phyloP scores from a whole-genome alignment of 139 green algal species.

The Eudorina sp. region DNA sequence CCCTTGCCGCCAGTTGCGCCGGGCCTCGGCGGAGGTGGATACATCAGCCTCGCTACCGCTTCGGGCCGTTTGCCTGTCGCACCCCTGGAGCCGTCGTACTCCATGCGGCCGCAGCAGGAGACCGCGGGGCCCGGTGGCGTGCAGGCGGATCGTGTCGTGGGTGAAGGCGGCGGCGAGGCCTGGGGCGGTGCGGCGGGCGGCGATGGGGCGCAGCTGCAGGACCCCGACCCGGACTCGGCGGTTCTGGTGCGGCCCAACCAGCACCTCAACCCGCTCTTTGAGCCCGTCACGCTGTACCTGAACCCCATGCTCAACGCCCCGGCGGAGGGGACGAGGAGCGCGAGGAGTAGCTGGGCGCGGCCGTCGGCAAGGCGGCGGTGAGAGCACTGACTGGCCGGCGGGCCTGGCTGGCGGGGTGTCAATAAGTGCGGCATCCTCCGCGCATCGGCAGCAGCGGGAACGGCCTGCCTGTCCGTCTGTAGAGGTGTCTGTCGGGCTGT shows the following conservation, averaged over 20 bases:
- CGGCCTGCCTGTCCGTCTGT: too few relatives aligned
- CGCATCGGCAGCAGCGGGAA: too few relatives aligned
- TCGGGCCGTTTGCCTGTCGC: neutral
- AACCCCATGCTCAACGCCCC: slow-evolving; percentile 8
- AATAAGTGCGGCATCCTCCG: too few relatives aligned
- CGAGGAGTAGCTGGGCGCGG: neutral
- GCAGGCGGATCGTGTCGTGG: too few relatives aligned
- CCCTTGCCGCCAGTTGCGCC: neutral
- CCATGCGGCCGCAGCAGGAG: neutral
- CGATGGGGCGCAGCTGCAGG: neutral
- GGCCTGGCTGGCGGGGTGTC: too few relatives aligned
- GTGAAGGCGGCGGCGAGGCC: neutral
- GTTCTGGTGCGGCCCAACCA: neutral
- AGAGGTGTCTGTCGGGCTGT: too few relatives aligned
- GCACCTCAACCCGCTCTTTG: slow-evolving; percentile 31
- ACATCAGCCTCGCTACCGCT: slow-evolving; percentile 14
- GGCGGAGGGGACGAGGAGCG: neutral
- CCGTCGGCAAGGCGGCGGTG: neutral
- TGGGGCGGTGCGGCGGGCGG: neutral
- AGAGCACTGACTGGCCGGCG: too few relatives aligned
- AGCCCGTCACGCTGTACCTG: neutral
- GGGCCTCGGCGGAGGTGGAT: slow-evolving; percentile 9
- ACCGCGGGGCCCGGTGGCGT: too few relatives aligned
- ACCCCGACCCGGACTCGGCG: too few relatives aligned
- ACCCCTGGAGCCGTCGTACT: slow-evolving; percentile 10